Base-by-base conservation (phyloP, 2,329 filamentous ascomycete species). In the Clonostachys chloroleuca region DNA sequence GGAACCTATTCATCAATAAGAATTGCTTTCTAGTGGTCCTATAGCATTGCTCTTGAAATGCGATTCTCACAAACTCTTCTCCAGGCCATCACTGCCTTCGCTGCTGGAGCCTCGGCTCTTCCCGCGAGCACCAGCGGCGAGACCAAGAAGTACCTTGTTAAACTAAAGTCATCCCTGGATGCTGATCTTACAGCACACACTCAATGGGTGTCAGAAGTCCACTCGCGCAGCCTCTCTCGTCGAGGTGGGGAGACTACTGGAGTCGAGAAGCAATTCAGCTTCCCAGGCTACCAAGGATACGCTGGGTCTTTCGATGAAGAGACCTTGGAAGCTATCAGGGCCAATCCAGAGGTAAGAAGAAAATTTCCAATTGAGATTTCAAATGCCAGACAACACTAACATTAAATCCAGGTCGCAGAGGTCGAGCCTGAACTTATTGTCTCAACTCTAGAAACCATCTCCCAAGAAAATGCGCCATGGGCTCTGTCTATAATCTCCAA, bases 221-320 rank as follows among this genome's bases (percentile, higher is more conserved):
- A 75, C 56, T 78, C 74, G 62, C 75, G 78, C 53, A 80, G 78
- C 57, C 51, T 80, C 40, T 64, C 61, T 57, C 72, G 73, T 58
- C 68, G 75, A 34, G 36, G 36, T n/a, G 36, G 36, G 14, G 70
- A 68, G 33, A 57, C 72, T 34, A 60, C 57, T 40, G 64, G 64
- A 42, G 52, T 67, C 20, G 60, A 65, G 49, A 54, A 46, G 34
- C 63, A 52, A 20, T 39, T n/a, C 36, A n/a, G 36, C 10, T 39
- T 39, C 36, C 14, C 36, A n/a, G 17, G 36, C 36, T 39, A n/a
- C 35, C 35, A 39, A 17, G 46, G 44, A 42, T 51, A 51, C 34
- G 35, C 46, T 12, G 49, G 46, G 7, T 20, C 34, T 12, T 51
- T 51, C 34, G 43, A 46, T 40, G 47, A 45, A 9, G 42, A 42